Conservation (phyloP, 1,284 basidiomycete genomes). For the Irpex sp. region DNA sequence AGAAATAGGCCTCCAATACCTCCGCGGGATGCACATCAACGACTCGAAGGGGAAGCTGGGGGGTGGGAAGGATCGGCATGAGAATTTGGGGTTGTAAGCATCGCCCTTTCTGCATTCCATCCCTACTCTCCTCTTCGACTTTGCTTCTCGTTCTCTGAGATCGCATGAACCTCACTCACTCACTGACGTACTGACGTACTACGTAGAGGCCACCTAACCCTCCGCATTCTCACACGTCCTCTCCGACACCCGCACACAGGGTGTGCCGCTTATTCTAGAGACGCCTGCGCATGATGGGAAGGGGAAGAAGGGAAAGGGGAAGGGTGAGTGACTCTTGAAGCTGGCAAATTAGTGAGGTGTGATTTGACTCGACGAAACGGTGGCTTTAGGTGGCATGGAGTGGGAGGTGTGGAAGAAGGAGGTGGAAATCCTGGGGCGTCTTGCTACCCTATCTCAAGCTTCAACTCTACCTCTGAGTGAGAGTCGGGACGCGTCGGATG, state of each 20-base stretch:
- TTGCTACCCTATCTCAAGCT: conserved; percentile 26
- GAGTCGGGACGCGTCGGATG: too few relatives aligned
- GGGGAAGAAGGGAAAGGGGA: too few relatives aligned
- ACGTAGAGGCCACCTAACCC: conserved; percentile 5
- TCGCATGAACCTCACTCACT: too few relatives aligned
- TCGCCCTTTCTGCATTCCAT: too few relatives aligned
- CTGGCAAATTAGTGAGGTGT: too few relatives aligned
- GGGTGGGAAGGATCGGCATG: conserved; percentile 73
- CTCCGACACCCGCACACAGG: conserved; percentile 59
- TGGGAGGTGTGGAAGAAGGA: conserved; percentile 66
- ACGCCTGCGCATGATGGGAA: conserved; percentile 57
- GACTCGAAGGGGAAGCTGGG: conserved; percentile 68
- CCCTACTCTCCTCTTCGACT: too few relatives aligned
- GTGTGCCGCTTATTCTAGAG: conserved; percentile 79
- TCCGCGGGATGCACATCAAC: conserved; percentile 81
- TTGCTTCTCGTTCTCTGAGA: too few relatives aligned
- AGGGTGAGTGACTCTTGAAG: too few relatives aligned
- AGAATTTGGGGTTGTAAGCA: conserved; percentile 77
- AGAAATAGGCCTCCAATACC: conserved; percentile 65
- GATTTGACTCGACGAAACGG: too few relatives aligned
- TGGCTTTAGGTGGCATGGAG: too few relatives aligned
- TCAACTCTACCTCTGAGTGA: too few relatives aligned
- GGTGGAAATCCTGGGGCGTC: conserved; percentile 50
- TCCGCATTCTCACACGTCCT: conserved; percentile 44
- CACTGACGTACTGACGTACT: not conserved